phyloP scores from a whole-genome alignment of 805 yeast genomes.

The Wickerhamiella siamensis region DNA sequence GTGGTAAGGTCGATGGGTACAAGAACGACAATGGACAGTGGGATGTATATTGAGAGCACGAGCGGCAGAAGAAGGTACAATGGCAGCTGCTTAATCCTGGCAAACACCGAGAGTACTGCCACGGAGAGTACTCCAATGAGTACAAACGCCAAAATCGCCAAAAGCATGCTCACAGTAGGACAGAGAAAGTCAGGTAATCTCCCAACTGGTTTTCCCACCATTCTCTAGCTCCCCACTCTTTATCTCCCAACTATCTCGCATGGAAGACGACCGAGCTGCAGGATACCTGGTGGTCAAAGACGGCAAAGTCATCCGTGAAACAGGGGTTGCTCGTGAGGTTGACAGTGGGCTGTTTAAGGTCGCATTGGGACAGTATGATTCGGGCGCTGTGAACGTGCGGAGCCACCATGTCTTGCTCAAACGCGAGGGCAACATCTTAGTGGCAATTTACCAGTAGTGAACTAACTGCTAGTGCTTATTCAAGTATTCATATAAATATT shows the following conservation, averaged over 20 bases:
- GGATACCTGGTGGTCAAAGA: constrained; percentile 2
- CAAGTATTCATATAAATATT: constrained; percentile 1
- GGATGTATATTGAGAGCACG: constrained; percentile 43
- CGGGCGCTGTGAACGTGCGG: constrained; percentile 6
- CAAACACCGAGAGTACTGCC: constrained; percentile 14
- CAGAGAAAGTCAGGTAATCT: not conserved
- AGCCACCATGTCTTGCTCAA: constrained; percentile 6
- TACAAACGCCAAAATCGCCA: constrained; percentile 14
- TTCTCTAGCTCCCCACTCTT: not conserved
- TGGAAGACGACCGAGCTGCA: not conserved
- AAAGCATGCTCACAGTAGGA: constrained; percentile 7
- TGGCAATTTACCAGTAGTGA: constrained; percentile 3
- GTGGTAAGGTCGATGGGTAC: constrained; percentile 64
- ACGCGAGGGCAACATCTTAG: not conserved
- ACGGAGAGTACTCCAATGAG: constrained; percentile 12
- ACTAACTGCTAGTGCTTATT: no score
- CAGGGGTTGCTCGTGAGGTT: constrained; percentile 9
- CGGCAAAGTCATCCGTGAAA: constrained; percentile 4
- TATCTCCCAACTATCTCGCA: not conserved
- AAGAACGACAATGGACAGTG: constrained; percentile 57
- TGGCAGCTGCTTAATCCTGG: constrained; percentile 12
- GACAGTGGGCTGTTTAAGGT: constrained; percentile 9
- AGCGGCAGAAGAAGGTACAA: constrained; percentile 13
- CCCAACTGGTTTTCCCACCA: not conserved
- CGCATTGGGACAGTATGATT: constrained; percentile 2